Base-by-base conservation (phyloP, 306 rosid species). In the Fragaria vesca region DNA sequence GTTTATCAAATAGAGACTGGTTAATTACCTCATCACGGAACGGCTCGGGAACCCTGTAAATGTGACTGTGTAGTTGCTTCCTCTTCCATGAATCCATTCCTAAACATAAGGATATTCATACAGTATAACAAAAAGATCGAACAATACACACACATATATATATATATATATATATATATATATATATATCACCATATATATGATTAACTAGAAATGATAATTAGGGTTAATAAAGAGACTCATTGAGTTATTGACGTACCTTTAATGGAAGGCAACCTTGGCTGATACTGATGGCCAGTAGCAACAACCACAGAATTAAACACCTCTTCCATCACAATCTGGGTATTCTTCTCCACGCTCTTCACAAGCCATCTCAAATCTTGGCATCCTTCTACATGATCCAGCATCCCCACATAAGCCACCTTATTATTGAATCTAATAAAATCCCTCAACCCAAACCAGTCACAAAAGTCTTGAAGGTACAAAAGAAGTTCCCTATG, bases 221-320 rank as follows among this genome's bases (percentile, higher is more conserved):
- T 30, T 30, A 30, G 34, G 34, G 34, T 30, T 30, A 30, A 78
- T 68, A 11, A 21, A 11, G 80, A 51, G 9, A 57, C 24, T 71
- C 57, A 58, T 71, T 11, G 47, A 48, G 63, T 42, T 34, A 58
- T 24, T 15, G 50, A 40, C 61, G 7, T 73, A 91, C 98, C 98
- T 69, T 88, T 79, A 79, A 94, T 81, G 79, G 88, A 81, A 36
- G 98, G 97, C 79, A 94, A 75, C 83, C 84, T 89, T 55, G 98
- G 98, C 51, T 87, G 79, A 81, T 92, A 84, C 70, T 92, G 89
- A 82, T 92, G 98, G 46, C 98, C 98, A 55, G 81, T 82, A 72
- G 98, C 98, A n/a, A 94, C 97, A 81, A 94, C 90, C 68, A 94
- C 95, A 34, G 97, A 96, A 85, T 94, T 97, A 79, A 92, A 94